A percentile compares a stretch with the other conserved stretches of the same genome.
Evolutionary conservation across 163 green algal genomes (phyloP).

Genomic region (Chloromonas sp.): DNA sequence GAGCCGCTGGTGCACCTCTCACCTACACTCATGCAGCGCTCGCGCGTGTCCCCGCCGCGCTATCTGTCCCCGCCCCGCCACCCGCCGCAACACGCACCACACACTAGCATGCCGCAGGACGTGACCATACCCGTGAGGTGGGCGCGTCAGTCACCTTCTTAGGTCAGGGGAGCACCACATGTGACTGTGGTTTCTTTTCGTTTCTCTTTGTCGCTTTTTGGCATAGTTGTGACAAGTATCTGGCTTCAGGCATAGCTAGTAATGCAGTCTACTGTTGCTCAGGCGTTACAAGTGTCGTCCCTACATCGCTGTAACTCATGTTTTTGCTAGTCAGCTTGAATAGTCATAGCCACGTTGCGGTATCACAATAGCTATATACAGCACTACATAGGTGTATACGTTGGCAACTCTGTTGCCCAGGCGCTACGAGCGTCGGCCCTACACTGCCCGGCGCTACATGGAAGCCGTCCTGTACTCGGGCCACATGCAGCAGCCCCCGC

Average conservation of each 20-base stretch:
- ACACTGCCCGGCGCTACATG: background rate
- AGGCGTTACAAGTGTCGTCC: background rate
- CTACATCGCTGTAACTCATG: background rate
- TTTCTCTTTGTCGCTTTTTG: background rate
- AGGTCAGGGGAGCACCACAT: background rate
- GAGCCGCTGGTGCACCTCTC: background rate
- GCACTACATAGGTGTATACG: background rate
- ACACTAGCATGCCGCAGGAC: too few species aligned
- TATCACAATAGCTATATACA: background rate
- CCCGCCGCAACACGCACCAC: too few species aligned
- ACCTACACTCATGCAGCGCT: background rate
- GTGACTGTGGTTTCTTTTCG: background rate
- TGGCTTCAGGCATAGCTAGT: background rate
- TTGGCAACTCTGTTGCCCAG: background rate
- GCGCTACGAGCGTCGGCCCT: background rate
- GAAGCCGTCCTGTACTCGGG: background rate
- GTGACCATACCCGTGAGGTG: too few species aligned
- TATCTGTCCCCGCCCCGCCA: background rate
- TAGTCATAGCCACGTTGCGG: too few species aligned
- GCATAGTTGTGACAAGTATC: background rate
- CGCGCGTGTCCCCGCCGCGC: background rate
- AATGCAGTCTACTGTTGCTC: background rate
- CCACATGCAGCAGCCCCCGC: background rate
- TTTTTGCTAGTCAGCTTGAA: background rate
- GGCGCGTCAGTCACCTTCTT: too few species aligned